phyloP scores from a whole-genome alignment of 768 basidiomycete species.

The Russula vinacea region DNA sequence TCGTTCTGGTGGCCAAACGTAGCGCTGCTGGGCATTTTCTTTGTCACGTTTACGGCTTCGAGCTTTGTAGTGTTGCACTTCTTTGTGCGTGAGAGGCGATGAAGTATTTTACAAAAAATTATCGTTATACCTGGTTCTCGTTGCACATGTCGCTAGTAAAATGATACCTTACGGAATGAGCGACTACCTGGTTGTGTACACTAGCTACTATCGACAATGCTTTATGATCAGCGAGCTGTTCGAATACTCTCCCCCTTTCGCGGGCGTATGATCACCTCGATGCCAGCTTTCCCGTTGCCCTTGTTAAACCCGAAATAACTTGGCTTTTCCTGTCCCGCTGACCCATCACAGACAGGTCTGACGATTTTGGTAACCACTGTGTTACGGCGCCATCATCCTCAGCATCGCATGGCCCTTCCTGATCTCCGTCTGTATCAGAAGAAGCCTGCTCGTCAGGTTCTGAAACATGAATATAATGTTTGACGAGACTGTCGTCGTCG shows the following conservation, averaged over 20 bases:
- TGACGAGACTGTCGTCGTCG: constrained; percentile 13
- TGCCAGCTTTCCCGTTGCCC: not conserved
- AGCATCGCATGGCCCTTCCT: constrained; percentile 30
- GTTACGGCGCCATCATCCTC: constrained; percentile 34
- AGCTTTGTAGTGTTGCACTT: constrained; percentile 82
- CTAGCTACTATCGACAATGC: not conserved
- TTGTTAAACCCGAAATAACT: not conserved
- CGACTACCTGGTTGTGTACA: constrained; percentile 10
- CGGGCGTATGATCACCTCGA: not conserved
- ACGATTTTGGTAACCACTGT: too few relatives aligned
- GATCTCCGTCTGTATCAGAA: constrained; percentile 29
- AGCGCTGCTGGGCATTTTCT: constrained; percentile 78
- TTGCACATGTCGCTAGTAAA: not conserved
- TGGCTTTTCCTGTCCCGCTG: too few relatives aligned
- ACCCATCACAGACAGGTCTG: too few relatives aligned
- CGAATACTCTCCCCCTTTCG: not conserved
- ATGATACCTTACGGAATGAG: constrained; percentile 19
- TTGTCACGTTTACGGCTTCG: constrained; percentile 68
- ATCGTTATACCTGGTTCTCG: constrained; percentile 11
- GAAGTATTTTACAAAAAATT: constrained; percentile 12
- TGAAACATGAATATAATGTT: constrained; percentile 28
- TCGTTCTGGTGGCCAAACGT: constrained; percentile 99
- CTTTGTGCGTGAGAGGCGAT: constrained; percentile 81
- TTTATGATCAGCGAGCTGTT: constrained; percentile 5
- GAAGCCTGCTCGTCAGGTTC: constrained; percentile 42